Conservation (phyloP, 139 green algal genomes). For the Pseudopediastrum boryanum region DNA sequence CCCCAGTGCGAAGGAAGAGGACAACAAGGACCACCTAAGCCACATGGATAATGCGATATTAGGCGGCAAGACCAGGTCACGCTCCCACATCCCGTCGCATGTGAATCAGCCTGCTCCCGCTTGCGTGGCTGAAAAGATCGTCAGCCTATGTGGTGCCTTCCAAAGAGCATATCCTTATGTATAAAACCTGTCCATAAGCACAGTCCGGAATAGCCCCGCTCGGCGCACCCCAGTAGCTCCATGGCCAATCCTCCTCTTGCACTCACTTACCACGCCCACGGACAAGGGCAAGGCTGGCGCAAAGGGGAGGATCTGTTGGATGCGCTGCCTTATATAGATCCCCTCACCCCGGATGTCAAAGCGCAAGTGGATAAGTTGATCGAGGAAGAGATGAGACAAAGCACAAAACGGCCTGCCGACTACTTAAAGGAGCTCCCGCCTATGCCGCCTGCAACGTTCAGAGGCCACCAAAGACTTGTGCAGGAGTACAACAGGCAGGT, state of each 20-base stretch:
- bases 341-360: slow-evolving; percentile 53
- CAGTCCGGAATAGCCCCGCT: too few species aligned
- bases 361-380: slow-evolving; percentile 71
- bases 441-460: slow-evolving; percentile 55
- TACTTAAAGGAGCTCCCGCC: slow-evolving; percentile 74
- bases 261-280: slow-evolving; percentile 45
- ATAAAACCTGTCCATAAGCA: too few species aligned
- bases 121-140: too few species aligned
- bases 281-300: slow-evolving; percentile 55
- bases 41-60: too few species aligned
- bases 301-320: slow-evolving; percentile 73
- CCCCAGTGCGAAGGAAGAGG: too few species aligned
- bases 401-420: slow-evolving; percentile 67
- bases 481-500: slow-evolving; percentile 62
- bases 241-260: slow-evolving; percentile 44
- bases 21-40: too few species aligned
- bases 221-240: too few species aligned
- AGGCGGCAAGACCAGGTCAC: too few species aligned
- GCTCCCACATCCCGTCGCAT: too few species aligned
- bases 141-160: too few species aligned
- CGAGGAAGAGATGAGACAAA: slow-evolving; percentile 72
- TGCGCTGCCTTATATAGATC: slow-evolving; percentile 81
- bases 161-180: too few species aligned
- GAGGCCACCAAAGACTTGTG: slow-evolving; percentile 64
- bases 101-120: too few species aligned